Evolutionary conservation across 2,329 filamentous ascomycete genomes (phyloP).

Genomic region (Neonectria neomacrospora): DNA sequence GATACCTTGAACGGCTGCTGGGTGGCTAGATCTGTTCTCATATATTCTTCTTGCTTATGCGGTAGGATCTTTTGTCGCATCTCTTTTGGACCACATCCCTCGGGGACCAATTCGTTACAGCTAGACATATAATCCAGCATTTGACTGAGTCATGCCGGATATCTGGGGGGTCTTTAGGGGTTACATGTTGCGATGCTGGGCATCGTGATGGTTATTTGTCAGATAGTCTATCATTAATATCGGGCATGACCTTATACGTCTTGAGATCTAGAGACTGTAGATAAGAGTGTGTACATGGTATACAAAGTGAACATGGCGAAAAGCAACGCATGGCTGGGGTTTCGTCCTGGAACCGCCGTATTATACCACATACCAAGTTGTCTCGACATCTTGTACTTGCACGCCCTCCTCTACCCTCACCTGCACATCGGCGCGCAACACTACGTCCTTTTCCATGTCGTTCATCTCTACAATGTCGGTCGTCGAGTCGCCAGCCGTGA

Average conservation of each 20-base stretch:
- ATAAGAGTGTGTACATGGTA: not conserved
- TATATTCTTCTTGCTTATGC: conserved; percentile 5
- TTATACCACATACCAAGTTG: conserved; percentile 37
- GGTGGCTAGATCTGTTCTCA: conserved; percentile 23
- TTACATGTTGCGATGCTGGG: not conserved
- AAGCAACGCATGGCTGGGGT: not conserved
- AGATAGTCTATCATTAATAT: conserved; percentile 16
- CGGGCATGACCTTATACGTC: conserved; percentile 10
- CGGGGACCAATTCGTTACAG: not conserved
- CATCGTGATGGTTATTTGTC: not conserved
- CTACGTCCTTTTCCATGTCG: conserved; percentile 28
- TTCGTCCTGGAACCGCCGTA: not conserved
- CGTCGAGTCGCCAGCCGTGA: conserved; percentile 28
- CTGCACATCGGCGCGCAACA: conserved; percentile 37
- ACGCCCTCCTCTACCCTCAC: conserved; percentile 36
- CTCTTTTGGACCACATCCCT: not conserved
- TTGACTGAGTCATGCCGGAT: conserved; percentile 1
- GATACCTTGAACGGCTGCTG: conserved; percentile 26
- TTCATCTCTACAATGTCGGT: conserved; percentile 29
- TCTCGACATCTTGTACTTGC: conserved; percentile 30
- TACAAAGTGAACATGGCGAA: not conserved
- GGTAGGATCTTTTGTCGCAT: not conserved
- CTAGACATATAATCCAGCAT: not conserved
- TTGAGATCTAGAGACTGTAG: not conserved
- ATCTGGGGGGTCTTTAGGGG: not conserved